Evolutionary conservation across 495 filamentous ascomycete genomes (phyloP).

Genomic region (Hypoxylon perforatum): DNA sequence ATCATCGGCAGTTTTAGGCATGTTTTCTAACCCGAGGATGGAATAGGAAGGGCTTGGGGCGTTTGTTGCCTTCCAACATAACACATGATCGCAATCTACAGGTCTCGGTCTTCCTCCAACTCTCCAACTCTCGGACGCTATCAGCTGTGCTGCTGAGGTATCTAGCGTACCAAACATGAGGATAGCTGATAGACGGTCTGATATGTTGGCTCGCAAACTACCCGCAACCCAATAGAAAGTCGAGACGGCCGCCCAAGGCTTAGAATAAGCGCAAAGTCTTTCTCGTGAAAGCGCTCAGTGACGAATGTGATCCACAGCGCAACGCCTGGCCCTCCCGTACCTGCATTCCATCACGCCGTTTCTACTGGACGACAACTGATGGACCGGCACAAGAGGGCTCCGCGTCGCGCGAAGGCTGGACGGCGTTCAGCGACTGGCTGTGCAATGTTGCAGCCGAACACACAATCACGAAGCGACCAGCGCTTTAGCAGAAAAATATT

Average conservation of each 20-base stretch:
- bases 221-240: slow-evolving; percentile 29
- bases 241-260: slow-evolving; percentile 20
- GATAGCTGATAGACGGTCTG: slow-evolving; percentile 15
- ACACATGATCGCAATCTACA: slow-evolving; percentile 19
- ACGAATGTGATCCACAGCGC: slow-evolving; percentile 40
- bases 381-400: slow-evolving; percentile 36
- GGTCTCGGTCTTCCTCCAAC: too few relatives aligned
- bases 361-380: slow-evolving; percentile 31
- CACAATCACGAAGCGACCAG: slow-evolving; percentile 29
- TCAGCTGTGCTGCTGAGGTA: slow-evolving; percentile 12
- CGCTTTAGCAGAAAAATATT: slow-evolving; percentile 38
- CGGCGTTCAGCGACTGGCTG: slow-evolving; percentile 47
- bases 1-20: slow-evolving; percentile 27
- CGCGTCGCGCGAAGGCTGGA: slow-evolving; percentile 45
- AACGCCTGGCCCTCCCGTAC: slow-evolving; percentile 37
- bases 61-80: background rate
- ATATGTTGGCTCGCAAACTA: slow-evolving; percentile 24
- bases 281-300: slow-evolving; percentile 42
- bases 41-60: background rate
- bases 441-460: slow-evolving; percentile 50
- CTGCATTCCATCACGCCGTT: slow-evolving; percentile 42
- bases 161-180: background rate
- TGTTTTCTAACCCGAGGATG: slow-evolving; percentile 17
- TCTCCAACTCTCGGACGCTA: background rate
- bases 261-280: slow-evolving; percentile 30